Conservation (phyloP, 1,139 yeast genomes). For the Taiozyma sp. region DNA sequence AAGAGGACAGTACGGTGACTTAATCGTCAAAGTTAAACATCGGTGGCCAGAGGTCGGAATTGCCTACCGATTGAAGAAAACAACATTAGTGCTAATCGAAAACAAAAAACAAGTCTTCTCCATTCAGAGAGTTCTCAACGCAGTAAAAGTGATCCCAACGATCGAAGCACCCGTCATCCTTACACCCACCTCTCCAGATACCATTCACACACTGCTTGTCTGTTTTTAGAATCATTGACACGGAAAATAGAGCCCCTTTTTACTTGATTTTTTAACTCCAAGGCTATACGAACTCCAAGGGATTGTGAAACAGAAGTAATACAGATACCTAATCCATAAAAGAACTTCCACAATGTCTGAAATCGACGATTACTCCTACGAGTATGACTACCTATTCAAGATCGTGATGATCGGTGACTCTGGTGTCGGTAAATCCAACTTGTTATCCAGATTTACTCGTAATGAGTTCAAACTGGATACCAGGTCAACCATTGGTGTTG, state of each 20-base stretch:
- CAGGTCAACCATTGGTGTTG: slow-evolving; percentile 95
- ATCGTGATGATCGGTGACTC: slow-evolving; percentile 97
- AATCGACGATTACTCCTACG: slow-evolving; percentile 77
- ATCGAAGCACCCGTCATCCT: neutral
- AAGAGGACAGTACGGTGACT: too few species aligned
- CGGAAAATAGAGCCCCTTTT: neutral
- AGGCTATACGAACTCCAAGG: neutral
- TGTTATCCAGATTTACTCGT: slow-evolving; percentile 88
- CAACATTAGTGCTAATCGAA: neutral
- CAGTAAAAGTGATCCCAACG: neutral
- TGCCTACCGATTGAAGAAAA: neutral
- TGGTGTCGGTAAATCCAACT: slow-evolving; percentile 95
- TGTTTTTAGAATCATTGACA: neutral
- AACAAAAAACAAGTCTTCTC: neutral
- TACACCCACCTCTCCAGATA: neutral
- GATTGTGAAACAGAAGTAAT: neutral
- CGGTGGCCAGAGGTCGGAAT: neutral
- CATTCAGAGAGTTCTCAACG: neutral
- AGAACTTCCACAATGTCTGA: slow-evolving; percentile 26
- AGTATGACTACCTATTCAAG: slow-evolving; percentile 92
- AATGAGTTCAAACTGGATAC: slow-evolving; percentile 95
- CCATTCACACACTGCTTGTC: neutral
- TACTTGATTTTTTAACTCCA: neutral
- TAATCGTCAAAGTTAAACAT: too few species aligned
- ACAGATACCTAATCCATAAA: neutral